Conservation (phyloP, 306 rosid genomes). For the cucumber (Cucumis sativus) region DNA sequence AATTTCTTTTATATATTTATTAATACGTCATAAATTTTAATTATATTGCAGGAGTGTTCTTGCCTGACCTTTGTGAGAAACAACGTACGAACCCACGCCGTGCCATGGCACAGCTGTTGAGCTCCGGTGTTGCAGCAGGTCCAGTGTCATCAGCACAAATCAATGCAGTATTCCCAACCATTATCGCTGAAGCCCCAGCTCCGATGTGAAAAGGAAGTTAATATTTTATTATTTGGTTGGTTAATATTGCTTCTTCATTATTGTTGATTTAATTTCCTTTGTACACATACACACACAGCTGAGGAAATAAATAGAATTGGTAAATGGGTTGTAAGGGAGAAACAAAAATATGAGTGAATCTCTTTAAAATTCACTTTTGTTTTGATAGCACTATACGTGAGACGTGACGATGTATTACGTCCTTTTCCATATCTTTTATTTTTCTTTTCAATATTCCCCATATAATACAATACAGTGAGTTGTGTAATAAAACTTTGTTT, state of each 20-base stretch:
- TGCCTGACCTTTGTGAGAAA: slow-evolving; percentile 51
- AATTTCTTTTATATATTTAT: no score
- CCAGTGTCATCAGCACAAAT: slow-evolving; percentile 13
- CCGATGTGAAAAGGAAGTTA: not conserved
- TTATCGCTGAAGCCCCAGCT: slow-evolving; percentile 11
- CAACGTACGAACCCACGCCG: slow-evolving; percentile 53
- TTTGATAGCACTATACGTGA: not conserved
- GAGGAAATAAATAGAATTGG: slow-evolving; percentile 4
- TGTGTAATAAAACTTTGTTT: not conserved
- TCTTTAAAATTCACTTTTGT: not conserved
- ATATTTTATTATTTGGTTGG: not conserved
- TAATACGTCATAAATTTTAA: no score
- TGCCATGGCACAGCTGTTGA: slow-evolving; percentile 45
- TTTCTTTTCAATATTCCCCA: not conserved
- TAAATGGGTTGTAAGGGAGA: not conserved
- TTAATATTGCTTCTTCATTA: not conserved
- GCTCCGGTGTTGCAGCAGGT: slow-evolving; percentile 51
- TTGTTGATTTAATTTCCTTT: not conserved
- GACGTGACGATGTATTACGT: not conserved
- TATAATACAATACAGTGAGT: not conserved
- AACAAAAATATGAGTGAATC: not conserved
- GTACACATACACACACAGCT: not conserved
- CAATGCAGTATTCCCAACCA: not conserved
- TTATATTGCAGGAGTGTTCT: slow-evolving; percentile 25
- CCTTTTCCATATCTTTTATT: not conserved